Percentiles rank a stretch among this genome's conserved stretches.
These are phyloP conservation scores for Boletus sp. DNA, from an alignment of 1,284 basidiomycete genomes.

Conservation along the genomic window DNA sequence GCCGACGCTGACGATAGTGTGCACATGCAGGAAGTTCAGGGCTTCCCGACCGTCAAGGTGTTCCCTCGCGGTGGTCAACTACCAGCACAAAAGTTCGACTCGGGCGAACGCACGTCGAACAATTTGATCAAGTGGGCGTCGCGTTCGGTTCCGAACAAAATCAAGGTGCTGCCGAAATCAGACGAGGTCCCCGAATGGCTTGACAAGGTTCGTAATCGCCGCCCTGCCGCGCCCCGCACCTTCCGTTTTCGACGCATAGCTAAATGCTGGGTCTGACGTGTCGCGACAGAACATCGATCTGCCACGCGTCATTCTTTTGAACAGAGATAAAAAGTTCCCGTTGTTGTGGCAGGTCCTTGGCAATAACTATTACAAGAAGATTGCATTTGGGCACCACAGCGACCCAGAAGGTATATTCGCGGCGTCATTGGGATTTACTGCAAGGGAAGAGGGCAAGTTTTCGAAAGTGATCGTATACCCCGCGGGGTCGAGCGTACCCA, in stretches of 20 bases:
- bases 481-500: constrained; percentile 48
- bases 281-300: constrained; percentile 44
- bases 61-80: constrained; percentile 72
- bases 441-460: constrained; percentile 47
- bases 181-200: constrained; percentile 62
- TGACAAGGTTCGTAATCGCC: constrained; percentile 45
- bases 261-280: constrained; percentile 1
- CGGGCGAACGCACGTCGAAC: constrained; percentile 66
- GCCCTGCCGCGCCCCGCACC: background rate
- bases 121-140: constrained; percentile 78
- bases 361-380: constrained; percentile 66
- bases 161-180: constrained; percentile 60
- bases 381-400: constrained; percentile 65
- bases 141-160: constrained; percentile 64
- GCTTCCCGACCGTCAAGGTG: constrained; percentile 90
- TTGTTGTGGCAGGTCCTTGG: constrained; percentile 83
- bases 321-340: constrained; percentile 74
- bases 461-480: constrained; percentile 67
- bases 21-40: constrained; percentile 63
- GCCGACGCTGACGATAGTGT: background rate
- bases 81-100: constrained; percentile 67
- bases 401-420: constrained; percentile 63
- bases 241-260: background rate
- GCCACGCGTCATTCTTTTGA: constrained; percentile 71
- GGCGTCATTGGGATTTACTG: constrained; percentile 51